Base-by-base conservation (phyloP, 1,284 basidiomycete species). In the Heterobasidion irregulare region DNA sequence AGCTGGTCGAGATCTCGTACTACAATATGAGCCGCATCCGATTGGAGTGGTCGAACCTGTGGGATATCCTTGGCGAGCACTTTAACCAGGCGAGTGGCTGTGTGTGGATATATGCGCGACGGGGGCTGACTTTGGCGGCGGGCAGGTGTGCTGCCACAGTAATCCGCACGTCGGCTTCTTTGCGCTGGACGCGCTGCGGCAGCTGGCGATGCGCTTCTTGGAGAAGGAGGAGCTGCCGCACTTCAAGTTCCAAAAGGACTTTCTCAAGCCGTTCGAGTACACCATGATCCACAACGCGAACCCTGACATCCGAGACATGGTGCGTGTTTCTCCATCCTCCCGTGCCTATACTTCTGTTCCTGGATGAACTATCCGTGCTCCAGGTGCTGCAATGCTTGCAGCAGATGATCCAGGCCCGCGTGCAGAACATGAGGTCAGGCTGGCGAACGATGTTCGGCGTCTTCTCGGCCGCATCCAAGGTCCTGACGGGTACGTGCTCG, bases 221-320 rank as follows among this genome's bases (percentile, higher is more conserved):
- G 97, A 99, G 72, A 99, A 99, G 72, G 96, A 99, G 68, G 97
- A 99, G 70, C 70, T 99, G 60, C 84, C 94, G 0, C 94, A 98
- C 73, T 99, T 99, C 82, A 94, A 96, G 67, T 99, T 99, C 74
- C 97, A 99, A 65, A 99, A 99, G 71, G 97, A 99, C 69, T 99
- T 99, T 72, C 72, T 99, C 55, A 92, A 94, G 67, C 97, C 97
- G 1, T 99, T 99, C 68, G 95, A 99, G 73, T 89, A 97, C 69
- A 95, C 98, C 1, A 99, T 99, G 91, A 82, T 89, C 47, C 90
- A 98, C 68, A 99, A 98, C 72, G 82, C 86, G 57, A 97, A 98
- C 69, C 86, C 93, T 4, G 96, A 98, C 64, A 86, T 97, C 47
- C 85, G 96, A 56, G 97, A 99, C 68, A 94, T 99, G 94, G 96